phyloP scores from a whole-genome alignment of 169 alveolate genomes.

The Plasmodium malariae region DNA sequence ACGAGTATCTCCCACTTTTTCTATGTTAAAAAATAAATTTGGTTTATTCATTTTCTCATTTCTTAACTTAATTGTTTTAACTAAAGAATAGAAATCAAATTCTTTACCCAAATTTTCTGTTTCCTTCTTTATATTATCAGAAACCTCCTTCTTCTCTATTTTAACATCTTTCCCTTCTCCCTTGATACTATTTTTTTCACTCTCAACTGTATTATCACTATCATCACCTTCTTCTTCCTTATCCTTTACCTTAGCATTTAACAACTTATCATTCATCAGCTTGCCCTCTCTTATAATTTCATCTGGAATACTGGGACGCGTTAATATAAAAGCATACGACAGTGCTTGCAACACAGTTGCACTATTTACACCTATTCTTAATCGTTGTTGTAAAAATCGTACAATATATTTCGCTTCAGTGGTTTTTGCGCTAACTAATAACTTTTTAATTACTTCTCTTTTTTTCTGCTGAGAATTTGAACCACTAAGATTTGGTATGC shows the following conservation, averaged over 20 bases:
- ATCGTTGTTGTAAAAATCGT: slow-evolving; percentile 95
- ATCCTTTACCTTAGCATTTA: not conserved
- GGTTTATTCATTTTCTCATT: slow-evolving; percentile 68
- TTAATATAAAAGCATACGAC: slow-evolving; percentile 87
- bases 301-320: slow-evolving; percentile 80
- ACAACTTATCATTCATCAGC: slow-evolving; percentile 33
- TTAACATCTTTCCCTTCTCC: slow-evolving; percentile 33
- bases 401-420: slow-evolving; percentile 96
- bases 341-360: slow-evolving; percentile 94
- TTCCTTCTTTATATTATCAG: slow-evolving; percentile 14
- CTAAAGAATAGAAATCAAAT: slow-evolving; percentile 8
- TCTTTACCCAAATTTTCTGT: not conserved
- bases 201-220: slow-evolving; percentile 4
- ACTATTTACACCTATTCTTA: slow-evolving; percentile 97
- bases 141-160: slow-evolving; percentile 52
- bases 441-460: slow-evolving; percentile 88
- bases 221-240: not conserved
- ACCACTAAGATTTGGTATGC: slow-evolving; percentile 84
- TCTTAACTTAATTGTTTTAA: slow-evolving; percentile 30
- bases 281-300: slow-evolving; percentile 45
- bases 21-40: slow-evolving; percentile 63
- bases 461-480: slow-evolving; percentile 83
- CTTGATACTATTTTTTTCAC: slow-evolving; percentile 2
- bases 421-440: slow-evolving; percentile 93
- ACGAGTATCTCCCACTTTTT: slow-evolving; percentile 73